Base-by-base conservation (phyloP, 441 rosid genomes). In the Jatropha multifida region DNA sequence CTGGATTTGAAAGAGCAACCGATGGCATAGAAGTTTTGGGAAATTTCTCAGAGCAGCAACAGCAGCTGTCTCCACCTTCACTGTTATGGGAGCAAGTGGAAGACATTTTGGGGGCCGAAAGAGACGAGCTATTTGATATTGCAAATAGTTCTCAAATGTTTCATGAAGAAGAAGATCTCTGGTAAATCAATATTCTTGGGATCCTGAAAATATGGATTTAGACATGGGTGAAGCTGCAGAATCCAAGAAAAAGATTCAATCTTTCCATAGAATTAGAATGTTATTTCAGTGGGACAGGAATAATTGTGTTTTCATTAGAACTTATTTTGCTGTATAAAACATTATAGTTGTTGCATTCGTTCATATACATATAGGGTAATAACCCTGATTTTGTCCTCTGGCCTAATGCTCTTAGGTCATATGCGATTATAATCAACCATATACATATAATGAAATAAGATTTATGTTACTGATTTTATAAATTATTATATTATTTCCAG, bases 11-110 rank as follows among this genome's bases (percentile, higher is more conserved):
- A 42, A 63, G 51, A 49, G 58, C 52, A 59, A 12, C 60, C 7
- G 20, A 58, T 40, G 41, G 65, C 51, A 58, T 48, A 27, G 52
- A 59, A 10, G 46, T n/a, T n/a, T 23, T 20, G 26, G 54, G 65
- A 42, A 46, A 23, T 73, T 40, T 54, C 41, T 62, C 51, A 17
- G 77, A 69, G 56, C 69, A n/a, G 61, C 81, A 38, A 38, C 51
- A 71, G 1, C 27, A 61, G 66, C 65, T 7, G 13, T 60, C 40
- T 23, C 74, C 38, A 38, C 52, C 17, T 7, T 76, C 67, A 37
- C 65, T 27, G 6, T 65, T 23, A 15, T 42, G 37, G 69, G 73
- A 63, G 54, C 78, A 62, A 38, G 78, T 74, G 14, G 71, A 48
- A 44, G 42, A 32, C 8, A 27, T 63, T 55, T 0, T 15, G 3